Evolutionary conservation across 371 early-diverging fungal species (phyloP), one percentile per base, ranked within the genome.

Genomic region (Choanephora cucurbitarum): DNA sequence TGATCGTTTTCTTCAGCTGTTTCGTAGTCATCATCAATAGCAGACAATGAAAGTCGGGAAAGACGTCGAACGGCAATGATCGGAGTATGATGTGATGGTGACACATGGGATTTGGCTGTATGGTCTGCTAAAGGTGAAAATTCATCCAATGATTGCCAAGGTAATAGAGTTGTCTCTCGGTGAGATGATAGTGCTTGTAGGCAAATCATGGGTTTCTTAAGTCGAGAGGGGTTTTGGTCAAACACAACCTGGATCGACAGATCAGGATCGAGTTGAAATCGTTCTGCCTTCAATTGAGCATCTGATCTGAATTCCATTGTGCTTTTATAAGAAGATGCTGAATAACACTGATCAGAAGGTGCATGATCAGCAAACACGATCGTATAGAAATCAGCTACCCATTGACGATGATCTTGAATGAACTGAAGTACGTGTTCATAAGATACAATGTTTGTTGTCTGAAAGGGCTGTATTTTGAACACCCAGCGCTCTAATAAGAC

Each of bases 21-120:
- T n/a, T 64, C 54, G n/a, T 69, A 54, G 1, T 63, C 59, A 3
- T 23, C 23, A 39, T 73, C 67, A 17, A 72, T 64, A 7, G 79
- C 79, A 7, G 79, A 78, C 13, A 76, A 22, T 22, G 76, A 76
- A 22, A 76, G 52, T 0, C 73, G 55, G 8, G 76, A 76, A 10
- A 76, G 24, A n/a, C 76, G 52, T 18, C 76, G 61, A 4, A 65
- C 64, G 17, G 69, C 60, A 14, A 68, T 50, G 28, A 49, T 46
- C 15, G 53, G 45, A 10, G 45, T 17, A 37, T 33, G 41, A 50
- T 21, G 23, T 1, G 34, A 19, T 7, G 46, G 22, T 57, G 18
- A 18, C 14, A 19, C 9, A 43, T 15, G 18, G 9, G 14, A 24
- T 41, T 15, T 37, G 2, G 28, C 24, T 11, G 11, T 28, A 13